Percentiles rank a stretch among this genome's conserved stretches.
Conservation (phyloP, 208 protist genomes). For the Phytomonas sp. region DNA sequence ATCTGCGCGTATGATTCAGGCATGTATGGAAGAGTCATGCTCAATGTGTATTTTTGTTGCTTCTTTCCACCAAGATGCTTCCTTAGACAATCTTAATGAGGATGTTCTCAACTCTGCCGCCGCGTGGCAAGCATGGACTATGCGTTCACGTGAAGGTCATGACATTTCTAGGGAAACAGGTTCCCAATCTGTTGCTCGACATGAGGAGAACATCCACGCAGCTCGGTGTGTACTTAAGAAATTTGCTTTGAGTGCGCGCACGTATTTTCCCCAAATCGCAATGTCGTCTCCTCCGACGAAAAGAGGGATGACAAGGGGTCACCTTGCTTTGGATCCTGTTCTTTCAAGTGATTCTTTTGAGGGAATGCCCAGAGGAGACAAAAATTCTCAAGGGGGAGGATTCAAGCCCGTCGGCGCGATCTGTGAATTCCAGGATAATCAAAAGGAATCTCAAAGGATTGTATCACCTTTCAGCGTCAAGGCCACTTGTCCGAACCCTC, state of each 20-base stretch:
- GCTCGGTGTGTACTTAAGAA: conserved; percentile 18
- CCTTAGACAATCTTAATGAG: conserved; percentile 16
- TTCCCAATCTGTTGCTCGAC: not conserved
- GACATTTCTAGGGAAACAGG: not conserved
- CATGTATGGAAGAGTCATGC: not conserved
- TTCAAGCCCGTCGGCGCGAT: not conserved
- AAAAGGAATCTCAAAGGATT: not conserved
- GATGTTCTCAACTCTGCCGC: conserved; percentile 16
- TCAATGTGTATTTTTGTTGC: conserved; percentile 1
- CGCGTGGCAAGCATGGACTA: conserved; percentile 16
- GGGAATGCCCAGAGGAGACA: not conserved
- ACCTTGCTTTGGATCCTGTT: not conserved
- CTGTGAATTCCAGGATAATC: not conserved
- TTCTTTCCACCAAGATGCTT: conserved; percentile 3
- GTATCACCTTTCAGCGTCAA: not conserved
- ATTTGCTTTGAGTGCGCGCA: conserved; percentile 10
- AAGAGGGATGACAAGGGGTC: not conserved
- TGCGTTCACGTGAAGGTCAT: not conserved
- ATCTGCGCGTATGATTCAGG: not conserved
- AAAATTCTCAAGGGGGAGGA: not conserved
- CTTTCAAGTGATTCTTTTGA: not conserved
- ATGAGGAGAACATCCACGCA: conserved; percentile 17
- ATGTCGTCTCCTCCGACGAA: not conserved
- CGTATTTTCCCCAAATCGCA: not conserved
- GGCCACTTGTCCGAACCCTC: not conserved